Base-by-base conservation (phyloP, 805 yeast species). In the Sporopachydermia quercuum region DNA sequence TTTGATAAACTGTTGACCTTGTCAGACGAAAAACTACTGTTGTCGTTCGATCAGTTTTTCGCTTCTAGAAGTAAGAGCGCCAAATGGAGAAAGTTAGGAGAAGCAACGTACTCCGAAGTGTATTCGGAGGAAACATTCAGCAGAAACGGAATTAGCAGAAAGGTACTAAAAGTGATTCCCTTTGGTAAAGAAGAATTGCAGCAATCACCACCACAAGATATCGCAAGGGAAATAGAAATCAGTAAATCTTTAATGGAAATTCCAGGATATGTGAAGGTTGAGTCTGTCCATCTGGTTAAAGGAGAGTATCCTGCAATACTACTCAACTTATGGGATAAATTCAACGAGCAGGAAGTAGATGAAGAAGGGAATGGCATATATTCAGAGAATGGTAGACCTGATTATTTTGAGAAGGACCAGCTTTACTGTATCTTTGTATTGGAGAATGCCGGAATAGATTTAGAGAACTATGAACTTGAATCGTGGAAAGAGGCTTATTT, bases 121-220 rank as follows among this genome's bases (percentile, higher is more conserved):
- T 70, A 55, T 40, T 47, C 56, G 4, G 54, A 58, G 33, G 57
- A 50, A 37, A 42, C 42, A 16, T 34, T 42, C 14, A 46, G 52
- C 3, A 49, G 48, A 16, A 46, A 48, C 13, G 30, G 30, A 8
- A 8, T n/a, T 8, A 54, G 57, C 3, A 39, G 54, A 19, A 54
- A 54, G 37, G 66, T 70, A 23, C 61, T 66, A 55, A 72, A 73
- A 45, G 51, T 74, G 14, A 62, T 71, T 39, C 76, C 79, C 5
- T 71, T 74, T 56, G 74, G 72, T 15, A 56, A 61, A 37, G 63
- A 55, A 15, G 57, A 54, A 23, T 48, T 51, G 27, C 65, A 61
- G 4, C 75, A 70, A 48, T 56, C 66, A 14, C 53, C 62, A 2
- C 49, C 65, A 4, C 50, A 55, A 15, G 66, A 69, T 43, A 53